Percentiles rank a stretch among this genome's conserved stretches.
Conservation (phyloP, 306 rosid species). For the Rosa lucieae region DNA sequence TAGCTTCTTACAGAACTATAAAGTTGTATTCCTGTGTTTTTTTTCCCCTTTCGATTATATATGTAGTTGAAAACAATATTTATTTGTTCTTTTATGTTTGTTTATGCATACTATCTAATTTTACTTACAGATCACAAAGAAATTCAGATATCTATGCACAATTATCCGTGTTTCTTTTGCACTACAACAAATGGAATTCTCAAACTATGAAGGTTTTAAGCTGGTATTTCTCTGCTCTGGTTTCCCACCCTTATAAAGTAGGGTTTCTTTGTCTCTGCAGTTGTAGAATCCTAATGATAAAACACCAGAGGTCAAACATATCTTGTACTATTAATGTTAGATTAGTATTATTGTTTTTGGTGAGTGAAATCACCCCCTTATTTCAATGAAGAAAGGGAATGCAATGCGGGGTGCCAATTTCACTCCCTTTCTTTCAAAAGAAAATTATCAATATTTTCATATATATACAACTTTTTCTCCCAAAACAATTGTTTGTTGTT, state of each 20-base stretch:
- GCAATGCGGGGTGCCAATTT: not conserved
- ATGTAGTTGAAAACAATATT: not conserved
- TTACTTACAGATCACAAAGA: conserved; percentile 27
- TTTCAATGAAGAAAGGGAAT: not conserved
- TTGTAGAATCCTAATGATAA: not conserved
- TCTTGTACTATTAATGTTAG: not conserved
- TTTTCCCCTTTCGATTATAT: not conserved
- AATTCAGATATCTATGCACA: conserved; percentile 39
- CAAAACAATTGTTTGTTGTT: not conserved
- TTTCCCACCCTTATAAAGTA: not conserved
- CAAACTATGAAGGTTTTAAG: conserved; percentile 17
- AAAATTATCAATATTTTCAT: not conserved
- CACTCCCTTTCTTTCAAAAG: not conserved
- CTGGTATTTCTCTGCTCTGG: conserved; percentile 22
- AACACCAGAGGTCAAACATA: not conserved
- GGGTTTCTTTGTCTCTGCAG: not conserved
- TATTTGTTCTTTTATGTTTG: not conserved
- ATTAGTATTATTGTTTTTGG: not conserved
- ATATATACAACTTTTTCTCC: not conserved
- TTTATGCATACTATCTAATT: not conserved
- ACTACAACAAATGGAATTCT: conserved; percentile 21
- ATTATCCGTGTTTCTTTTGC: conserved; percentile 35
- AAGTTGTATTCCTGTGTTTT: not conserved
- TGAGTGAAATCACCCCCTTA: not conserved
- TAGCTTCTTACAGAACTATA: conserved; percentile 8